Base-by-base conservation (phyloP, 352 stramenopile species). In the Thalassiosira hispida region DNA sequence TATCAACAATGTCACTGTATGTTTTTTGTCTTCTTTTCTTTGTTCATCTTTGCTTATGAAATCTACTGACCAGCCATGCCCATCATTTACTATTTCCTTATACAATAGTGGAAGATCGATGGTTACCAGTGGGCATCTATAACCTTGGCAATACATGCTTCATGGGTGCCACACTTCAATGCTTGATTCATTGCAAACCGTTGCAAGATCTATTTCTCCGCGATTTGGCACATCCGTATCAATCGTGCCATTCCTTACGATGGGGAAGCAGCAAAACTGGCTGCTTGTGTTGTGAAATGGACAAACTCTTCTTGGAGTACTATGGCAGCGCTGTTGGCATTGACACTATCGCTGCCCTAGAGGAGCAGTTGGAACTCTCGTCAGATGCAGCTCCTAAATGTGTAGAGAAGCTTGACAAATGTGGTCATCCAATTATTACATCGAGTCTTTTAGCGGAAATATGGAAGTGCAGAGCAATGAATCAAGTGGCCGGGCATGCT, bases 61-160 rank as follows among this genome's bases (percentile, higher is more conserved):
- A 46, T 63, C n/a, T 5, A 27, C n/a, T 51, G 9, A 3, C 23
- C 3, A 25, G n/a, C 6, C 27, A 38, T 14, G 77, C 14, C 38
- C 8, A 14, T 47, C 16, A 14, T 47, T 47, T 47, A 8, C 8
- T 47, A 47, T 47, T 14, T 47, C 16, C 16, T 16, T 47, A 14
- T 47, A 47, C 38, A 14, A 40, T 55, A 79, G 42, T 78, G 59
- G 35, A 74, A 68, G 31, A 84, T 88, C 22, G 11, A n/a, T 52
- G 51, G 33, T 69, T 79, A 52, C 38, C 52, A 38, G 83, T 93
- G 33, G 87, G 87, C 18, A 85, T 90, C 44, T 91, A 84, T 63
- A 91, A 91, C 57, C 63, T 90, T 14, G 87, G 87, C 9, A 89
- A 93, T 75, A 90, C 80, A 51, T 91, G 87, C 72, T 90, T 78